Base-by-base conservation (phyloP, 1,284 basidiomycete species). In the Austroboletus novae-zelandiae region DNA sequence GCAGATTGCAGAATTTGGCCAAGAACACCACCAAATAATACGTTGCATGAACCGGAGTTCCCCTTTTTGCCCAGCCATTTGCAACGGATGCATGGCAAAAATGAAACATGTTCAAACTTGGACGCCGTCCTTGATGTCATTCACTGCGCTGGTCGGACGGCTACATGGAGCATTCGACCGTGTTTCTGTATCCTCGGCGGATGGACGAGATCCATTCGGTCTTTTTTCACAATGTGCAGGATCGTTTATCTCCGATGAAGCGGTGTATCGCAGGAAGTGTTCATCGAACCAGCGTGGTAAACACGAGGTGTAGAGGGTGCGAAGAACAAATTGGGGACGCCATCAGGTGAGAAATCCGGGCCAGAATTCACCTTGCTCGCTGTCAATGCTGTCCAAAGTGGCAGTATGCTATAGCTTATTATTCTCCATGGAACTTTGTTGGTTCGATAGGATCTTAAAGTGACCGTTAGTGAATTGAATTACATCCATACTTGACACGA, bases 161-260 rank as follows among this genome's bases (percentile, higher is more conserved):
- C 40, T 47, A 42, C 17, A 40, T 25, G 32, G 34, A 32, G 25
- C 44, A 18, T 50, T 59, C 52, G 27, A 7, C 27, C 27, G 34
- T 43, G 46, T 41, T 45, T 34, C 43, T 13, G 25, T 51, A 43
- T 50, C 45, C 55, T 55, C 62, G 53, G 62, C 50, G 55, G 57
- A 62, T 50, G 36, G 45, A 46, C 36, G 46, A 53, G 42, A 61
- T 57, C 56, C 54, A 48, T 63, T 57, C 52, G 40, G 54, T 51
- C 37, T 41, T 40, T 27, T 29, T 57, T 53, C 54, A 48, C 42
- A 52, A 58, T 51, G 58, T 48, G 40, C 42, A 47, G 49, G 48
- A 58, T 52, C 46, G 52, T 46, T 51, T 66, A 69, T 67, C 66
- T 66, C 65, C 65, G 66, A 64, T 53, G 54, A 67, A 65, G 61